Base-by-base conservation (phyloP, 495 filamentous ascomycete species). In the Rostrohypoxylon terebratum region DNA sequence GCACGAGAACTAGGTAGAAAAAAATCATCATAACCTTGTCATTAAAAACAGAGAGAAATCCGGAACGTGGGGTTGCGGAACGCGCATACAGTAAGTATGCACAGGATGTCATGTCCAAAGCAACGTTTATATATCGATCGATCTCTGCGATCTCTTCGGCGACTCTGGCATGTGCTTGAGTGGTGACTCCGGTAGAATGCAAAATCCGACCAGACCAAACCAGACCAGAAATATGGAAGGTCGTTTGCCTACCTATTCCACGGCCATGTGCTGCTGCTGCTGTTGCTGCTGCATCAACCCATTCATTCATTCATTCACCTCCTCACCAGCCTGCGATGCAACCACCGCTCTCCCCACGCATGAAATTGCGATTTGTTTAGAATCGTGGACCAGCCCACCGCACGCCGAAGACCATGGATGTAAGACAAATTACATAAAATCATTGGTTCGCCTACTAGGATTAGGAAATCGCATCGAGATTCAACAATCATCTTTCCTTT, bases 161-260 rank as follows among this genome's bases (percentile, higher is more conserved):
- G 21, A 50, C 21, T 13, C 1, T 9, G 34, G 34, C 11, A 38
- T 38, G 34, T 10, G 34, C 28, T 3, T 28, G 34, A 0, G 13
- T 47, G 45, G 25, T 28, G 28, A n/a, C 20, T 48, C 63, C 64
- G 64, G 64, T 11, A 67, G 64, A 67, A 67, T 67, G 16, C 28
- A 31, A 34, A 50, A 28, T 28, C 6, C 28, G 28, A 28, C n/a
- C n/a, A n/a, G n/a, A n/a, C n/a, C n/a, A n/a, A n/a, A n/a, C n/a
- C n/a, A n/a, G n/a, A n/a, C n/a, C n/a, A n/a, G n/a, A n/a, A n/a
- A n/a, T n/a, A n/a, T n/a, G n/a, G n/a, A n/a, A n/a, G n/a, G n/a
- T n/a, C n/a, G n/a, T n/a, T n/a, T n/a, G n/a, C n/a, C n/a, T n/a
- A n/a, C n/a, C n/a, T n/a, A n/a, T n/a, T n/a, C n/a, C n/a, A 28